Conservation (phyloP, 768 basidiomycete species). For the Trametes cubensis region DNA sequence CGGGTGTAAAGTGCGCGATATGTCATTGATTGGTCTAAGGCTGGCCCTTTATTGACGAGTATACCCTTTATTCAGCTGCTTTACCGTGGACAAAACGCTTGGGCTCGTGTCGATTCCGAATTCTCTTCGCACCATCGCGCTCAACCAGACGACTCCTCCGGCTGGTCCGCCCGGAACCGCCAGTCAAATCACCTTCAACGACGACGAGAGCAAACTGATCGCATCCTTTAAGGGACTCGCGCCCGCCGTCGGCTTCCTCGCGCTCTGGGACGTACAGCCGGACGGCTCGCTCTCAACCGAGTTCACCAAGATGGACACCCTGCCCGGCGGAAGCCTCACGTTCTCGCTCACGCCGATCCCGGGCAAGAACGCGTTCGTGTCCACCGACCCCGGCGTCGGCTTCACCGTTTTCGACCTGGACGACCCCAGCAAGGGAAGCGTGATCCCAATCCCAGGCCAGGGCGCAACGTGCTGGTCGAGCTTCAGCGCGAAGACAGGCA, state of each 20-base stretch:
- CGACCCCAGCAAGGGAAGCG: slow-evolving; percentile 22
- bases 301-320: slow-evolving; percentile 41
- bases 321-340: slow-evolving; percentile 48
- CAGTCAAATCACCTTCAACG: slow-evolving; percentile 50
- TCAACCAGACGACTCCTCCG: slow-evolving; percentile 55
- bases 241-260: slow-evolving; percentile 51
- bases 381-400: slow-evolving; percentile 34
- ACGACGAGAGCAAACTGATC: slow-evolving; percentile 47
- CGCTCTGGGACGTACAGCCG: slow-evolving; percentile 48
- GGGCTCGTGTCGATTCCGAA: slow-evolving; percentile 46
- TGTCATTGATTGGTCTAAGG: not conserved
- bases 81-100: slow-evolving; percentile 42
- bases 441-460: slow-evolving; percentile 32
- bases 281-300: slow-evolving; percentile 48
- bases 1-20: slow-evolving; percentile 38
- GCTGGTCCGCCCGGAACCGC: slow-evolving; percentile 49
- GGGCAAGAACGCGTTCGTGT: slow-evolving; percentile 34
- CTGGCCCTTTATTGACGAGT: no score
- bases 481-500: slow-evolving; percentile 34
- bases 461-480: slow-evolving; percentile 36
- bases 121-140: slow-evolving; percentile 44
- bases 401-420: slow-evolving; percentile 36
- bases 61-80: slow-evolving; percentile 41
- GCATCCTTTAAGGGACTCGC: slow-evolving; percentile 53
- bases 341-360: slow-evolving; percentile 46